Evolutionary conservation across 208 protist species (phyloP), one percentile per base, ranked within the genome.

Genomic region (Porcisia deanei): DNA sequence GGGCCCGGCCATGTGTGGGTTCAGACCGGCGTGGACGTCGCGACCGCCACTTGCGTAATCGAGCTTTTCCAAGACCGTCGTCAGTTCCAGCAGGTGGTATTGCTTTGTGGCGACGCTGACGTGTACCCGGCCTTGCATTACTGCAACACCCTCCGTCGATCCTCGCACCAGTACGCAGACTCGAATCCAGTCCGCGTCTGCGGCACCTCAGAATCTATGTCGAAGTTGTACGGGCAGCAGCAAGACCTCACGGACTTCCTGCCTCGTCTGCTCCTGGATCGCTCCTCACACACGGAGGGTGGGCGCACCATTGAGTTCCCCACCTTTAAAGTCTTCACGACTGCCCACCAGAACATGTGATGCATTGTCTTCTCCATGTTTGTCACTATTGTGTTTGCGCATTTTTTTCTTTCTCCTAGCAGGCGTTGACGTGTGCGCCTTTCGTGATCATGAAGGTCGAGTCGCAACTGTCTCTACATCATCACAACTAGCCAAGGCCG

Each of bases 211-310:
- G 75, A 79, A 0, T 92, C 91, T n/a, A 86, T 94, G 20, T 85
- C 90, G 39, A 92, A 88, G 61, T 60, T 93, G 39, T 95, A 94
- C 71, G 93, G 91, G 6, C 78, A 90, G 60, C 88, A 94, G 22
- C 93, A 95, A 66, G 88, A 95, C 71, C 85, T 95, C 37, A 88
- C 79, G 43, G 93, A 97, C 69, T 97, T 97, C 75, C 78, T 97
- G n/a, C 91, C 93, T 22, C 85, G 80, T 41, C 89, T 97, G 54
- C 69, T 95, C 75, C 82, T 97, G 22, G 89, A 97, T 47, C 58
- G 76, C 5, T 83, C 89, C 1, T 74, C 43, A 0, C 93, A 97
- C 83, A 79, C 71, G 47, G 93, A 97, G 83, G 76, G 73, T 9
- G 88, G 79, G 1, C 80, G 57, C 55, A 85, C 75, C 14, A 76